A percentile compares a stretch with the other conserved stretches of the same genome.
These are phyloP conservation scores for Monascus purpureus DNA, from an alignment of 495 filamentous ascomycete genomes.

Conservation along the genomic window DNA sequence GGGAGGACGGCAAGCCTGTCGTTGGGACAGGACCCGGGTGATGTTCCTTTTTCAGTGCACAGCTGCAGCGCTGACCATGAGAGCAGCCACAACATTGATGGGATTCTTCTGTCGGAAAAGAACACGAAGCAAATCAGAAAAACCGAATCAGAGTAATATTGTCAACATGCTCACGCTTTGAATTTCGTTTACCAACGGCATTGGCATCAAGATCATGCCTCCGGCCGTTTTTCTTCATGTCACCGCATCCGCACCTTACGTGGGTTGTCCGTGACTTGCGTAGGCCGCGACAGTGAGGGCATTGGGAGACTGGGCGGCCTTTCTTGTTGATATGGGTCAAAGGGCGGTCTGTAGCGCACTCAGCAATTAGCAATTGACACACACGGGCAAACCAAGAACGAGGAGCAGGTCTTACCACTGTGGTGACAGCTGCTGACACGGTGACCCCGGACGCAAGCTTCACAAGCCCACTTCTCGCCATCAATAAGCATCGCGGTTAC, in stretches of 20 bases:
- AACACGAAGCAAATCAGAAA: constrained; percentile 23
- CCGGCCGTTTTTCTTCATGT: constrained; percentile 60
- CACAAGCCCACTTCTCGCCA: constrained; percentile 84
- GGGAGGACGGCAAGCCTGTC: constrained; percentile 33
- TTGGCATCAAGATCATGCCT: constrained; percentile 49
- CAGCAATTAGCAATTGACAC: constrained; percentile 10
- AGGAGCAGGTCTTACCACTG: constrained; percentile 46
- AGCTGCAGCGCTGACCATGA: constrained; percentile 85
- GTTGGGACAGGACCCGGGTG: constrained; percentile 60
- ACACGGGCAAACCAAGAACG: constrained; percentile 2
- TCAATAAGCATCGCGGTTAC: constrained; percentile 61
- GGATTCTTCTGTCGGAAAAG: constrained; percentile 35
- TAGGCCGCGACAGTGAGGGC: constrained; percentile 87
- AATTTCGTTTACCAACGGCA: constrained; percentile 34
- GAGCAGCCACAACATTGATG: constrained; percentile 67
- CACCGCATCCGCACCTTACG: constrained; percentile 93
- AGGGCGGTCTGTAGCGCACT: constrained; percentile 54
- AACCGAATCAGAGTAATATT: constrained; percentile 16
- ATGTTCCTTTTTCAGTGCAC: constrained; percentile 81
- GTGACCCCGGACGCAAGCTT: constrained; percentile 88
- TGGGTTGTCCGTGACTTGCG: constrained; percentile 95
- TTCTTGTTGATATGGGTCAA: constrained; percentile 97
- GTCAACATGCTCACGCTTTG: constrained; percentile 44
- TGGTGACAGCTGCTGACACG: constrained; percentile 92
- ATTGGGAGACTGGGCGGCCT: constrained; percentile 96